Percentiles rank a stretch among this genome's conserved stretches.
These are phyloP conservation scores for Cystobasidiaceae sp. DNA, from an alignment of 1,284 basidiomycete genomes.

Conservation along the genomic window DNA sequence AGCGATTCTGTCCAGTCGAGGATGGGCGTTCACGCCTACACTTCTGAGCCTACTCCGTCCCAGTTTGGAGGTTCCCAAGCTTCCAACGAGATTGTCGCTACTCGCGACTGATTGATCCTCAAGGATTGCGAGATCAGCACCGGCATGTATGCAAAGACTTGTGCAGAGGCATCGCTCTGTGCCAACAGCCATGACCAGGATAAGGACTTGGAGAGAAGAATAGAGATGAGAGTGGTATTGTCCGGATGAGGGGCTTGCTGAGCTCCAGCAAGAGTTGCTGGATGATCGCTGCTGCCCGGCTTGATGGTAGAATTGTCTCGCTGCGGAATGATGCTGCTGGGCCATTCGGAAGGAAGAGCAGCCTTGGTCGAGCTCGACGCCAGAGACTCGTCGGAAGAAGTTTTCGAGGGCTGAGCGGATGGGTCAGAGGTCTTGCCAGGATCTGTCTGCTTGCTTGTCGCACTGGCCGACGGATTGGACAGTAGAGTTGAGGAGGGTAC, in stretches of 20 bases:
- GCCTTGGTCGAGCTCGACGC: background rate
- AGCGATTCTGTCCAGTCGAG: too few species aligned
- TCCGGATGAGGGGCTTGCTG: background rate
- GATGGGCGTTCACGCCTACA: background rate
- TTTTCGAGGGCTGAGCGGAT: background rate
- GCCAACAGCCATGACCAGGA: constrained; percentile 29
- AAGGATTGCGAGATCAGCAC: constrained; percentile 15
- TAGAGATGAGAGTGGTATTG: constrained; percentile 26
- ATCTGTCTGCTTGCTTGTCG: background rate
- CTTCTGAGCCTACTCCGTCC: background rate
- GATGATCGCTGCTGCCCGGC: background rate
- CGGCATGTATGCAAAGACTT: constrained; percentile 33
- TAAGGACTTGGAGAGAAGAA: constrained; percentile 12
- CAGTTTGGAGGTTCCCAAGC: constrained; percentile 28
- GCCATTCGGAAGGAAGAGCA: constrained; percentile 22
- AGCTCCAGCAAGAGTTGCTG: background rate
- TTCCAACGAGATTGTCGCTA: constrained; percentile 21
- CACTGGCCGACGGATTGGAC: constrained; percentile 12
- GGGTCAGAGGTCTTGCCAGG: background rate
- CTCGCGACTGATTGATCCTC: background rate
- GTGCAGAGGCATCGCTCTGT: constrained; percentile 23
- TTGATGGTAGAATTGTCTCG: background rate
- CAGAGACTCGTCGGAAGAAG: background rate
- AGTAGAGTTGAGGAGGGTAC: constrained; percentile 19
- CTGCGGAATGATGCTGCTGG: constrained; percentile 27